Conservation (phyloP, 2,329 filamentous ascomycete species). For the Dactylellina sp. region DNA sequence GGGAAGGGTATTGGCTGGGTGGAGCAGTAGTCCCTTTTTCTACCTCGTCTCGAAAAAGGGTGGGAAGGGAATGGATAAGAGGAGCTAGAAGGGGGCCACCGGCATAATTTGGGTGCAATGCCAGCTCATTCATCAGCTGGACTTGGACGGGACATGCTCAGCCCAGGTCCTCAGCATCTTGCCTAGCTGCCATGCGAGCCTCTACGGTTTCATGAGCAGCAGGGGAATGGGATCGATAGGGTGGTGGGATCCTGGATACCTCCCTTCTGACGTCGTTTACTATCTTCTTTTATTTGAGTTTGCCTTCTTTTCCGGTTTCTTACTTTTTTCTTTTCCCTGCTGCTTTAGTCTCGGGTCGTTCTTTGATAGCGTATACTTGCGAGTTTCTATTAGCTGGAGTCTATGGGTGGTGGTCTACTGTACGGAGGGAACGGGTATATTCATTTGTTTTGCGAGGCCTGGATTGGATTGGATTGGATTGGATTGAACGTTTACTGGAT, state of each 20-base stretch:
- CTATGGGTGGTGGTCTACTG: neutral
- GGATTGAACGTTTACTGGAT: neutral
- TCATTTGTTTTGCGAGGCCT: too few relatives aligned
- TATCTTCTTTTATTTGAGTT: too few relatives aligned
- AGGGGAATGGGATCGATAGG: conserved; percentile 7
- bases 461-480: neutral
- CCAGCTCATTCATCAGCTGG: conserved; percentile 50
- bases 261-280: neutral
- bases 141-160: conserved; percentile 26
- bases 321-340: conserved; percentile 10
- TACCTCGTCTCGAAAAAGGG: conserved; percentile 19
- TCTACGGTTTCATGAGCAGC: conserved; percentile 45
- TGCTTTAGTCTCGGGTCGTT: conserved; percentile 11
- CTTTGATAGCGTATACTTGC: conserved; percentile 2
- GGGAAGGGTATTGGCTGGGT: conserved; percentile 25
- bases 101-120: conserved; percentile 18
- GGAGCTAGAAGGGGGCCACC: conserved; percentile 1
- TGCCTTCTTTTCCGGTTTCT: neutral
- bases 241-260: neutral
- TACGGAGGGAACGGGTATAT: neutral
- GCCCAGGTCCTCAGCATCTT: neutral
- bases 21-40: conserved; percentile 1
- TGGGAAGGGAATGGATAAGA: conserved; percentile 7
- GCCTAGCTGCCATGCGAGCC: conserved; percentile 25
- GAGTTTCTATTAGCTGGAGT: conserved; percentile 6